phyloP scores from a whole-genome alignment of 768 basidiomycete species.

The Pleurotus tuoliensis region DNA sequence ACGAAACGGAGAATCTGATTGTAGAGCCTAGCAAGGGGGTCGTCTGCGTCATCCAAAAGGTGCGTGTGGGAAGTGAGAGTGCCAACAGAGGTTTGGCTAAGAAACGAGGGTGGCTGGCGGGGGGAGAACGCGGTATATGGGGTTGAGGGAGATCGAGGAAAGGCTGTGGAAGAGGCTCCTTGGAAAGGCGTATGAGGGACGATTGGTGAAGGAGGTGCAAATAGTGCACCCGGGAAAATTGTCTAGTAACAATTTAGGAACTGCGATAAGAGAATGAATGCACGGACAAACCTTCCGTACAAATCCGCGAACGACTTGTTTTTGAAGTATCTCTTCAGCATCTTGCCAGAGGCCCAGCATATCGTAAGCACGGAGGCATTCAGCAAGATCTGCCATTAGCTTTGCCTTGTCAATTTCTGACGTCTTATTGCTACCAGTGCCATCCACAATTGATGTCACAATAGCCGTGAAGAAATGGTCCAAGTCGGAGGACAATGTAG shows the following conservation, averaged over 20 bases:
- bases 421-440: conserved; percentile 44
- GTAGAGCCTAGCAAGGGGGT: conserved; percentile 73
- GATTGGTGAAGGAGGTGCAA: conserved; percentile 68
- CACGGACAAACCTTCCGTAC: conserved; percentile 60
- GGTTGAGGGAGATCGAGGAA: conserved; percentile 45
- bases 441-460: conserved; percentile 46
- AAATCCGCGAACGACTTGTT: conserved; percentile 69
- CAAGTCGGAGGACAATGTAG: conserved; percentile 82
- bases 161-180: conserved; percentile 21
- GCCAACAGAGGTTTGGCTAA: conserved; percentile 19
- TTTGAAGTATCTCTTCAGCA: conserved; percentile 82
- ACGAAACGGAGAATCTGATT: conserved; percentile 80
- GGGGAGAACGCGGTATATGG: conserved; percentile 51
- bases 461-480: conserved; percentile 75
- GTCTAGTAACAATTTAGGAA: conserved; percentile 42
- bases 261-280: background rate
- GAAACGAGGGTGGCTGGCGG: conserved; percentile 44
- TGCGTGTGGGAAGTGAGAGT: conserved; percentile 35
- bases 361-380: conserved; percentile 80
- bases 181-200: conserved; percentile 74
- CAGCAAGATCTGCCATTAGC: conserved; percentile 61
- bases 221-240: conserved; percentile 67
- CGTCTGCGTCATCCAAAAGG: conserved; percentile 62
- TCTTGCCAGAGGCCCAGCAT: conserved; percentile 76
- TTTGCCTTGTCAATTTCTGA: conserved; percentile 65